Base-by-base conservation (phyloP, 345 rosid species). In the Camelina hispida region DNA sequence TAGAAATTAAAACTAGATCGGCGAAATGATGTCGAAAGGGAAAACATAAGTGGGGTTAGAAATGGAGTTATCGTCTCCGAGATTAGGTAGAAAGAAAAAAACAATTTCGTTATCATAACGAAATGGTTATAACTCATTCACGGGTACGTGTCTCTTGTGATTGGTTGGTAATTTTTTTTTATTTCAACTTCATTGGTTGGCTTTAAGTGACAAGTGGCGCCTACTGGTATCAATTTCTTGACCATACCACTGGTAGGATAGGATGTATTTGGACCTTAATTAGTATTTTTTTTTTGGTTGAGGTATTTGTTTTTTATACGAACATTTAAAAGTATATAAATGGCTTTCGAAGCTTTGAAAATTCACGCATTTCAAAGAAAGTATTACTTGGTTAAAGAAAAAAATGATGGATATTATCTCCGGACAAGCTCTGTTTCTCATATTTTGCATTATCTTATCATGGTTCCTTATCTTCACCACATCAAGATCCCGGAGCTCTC, bases 391-490 rank as follows among this genome's bases (percentile, higher is more conserved):
- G 28, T n/a, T n/a, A 4, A 0, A 10, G 9, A 50, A 18, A 42
- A 12, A 66, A 59, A 40, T 16, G 7, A 62, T 76, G 65, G 75
- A 69, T 5, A 22, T 42, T 6, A 44, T 34, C 16, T 38, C 4
- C 37, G 61, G 38, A 55, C 30, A 69, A 69, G 4, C 60, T 55
- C 11, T 77, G 8, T 64, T 77, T 15, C 10, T 71, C 6, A 4
- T 70, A 1, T 42, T 57, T 57, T 77, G 71, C 54, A 56, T 63
- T 55, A 23, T 53, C 44, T 55, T 63, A 16, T 63, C 76, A 28
- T 57, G 38, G 71, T 57, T 38, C 35, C 16, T 77, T 48, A 57
- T 71, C 54, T 35, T 64, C 67, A 6, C 62, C 47, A 46, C 61
- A 17, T 6, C 18, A 62, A 64, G 61, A 64, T 63, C 52, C n/a